phyloP scores from a whole-genome alignment of 257 asterid genomes.

The Datura wrightii region DNA sequence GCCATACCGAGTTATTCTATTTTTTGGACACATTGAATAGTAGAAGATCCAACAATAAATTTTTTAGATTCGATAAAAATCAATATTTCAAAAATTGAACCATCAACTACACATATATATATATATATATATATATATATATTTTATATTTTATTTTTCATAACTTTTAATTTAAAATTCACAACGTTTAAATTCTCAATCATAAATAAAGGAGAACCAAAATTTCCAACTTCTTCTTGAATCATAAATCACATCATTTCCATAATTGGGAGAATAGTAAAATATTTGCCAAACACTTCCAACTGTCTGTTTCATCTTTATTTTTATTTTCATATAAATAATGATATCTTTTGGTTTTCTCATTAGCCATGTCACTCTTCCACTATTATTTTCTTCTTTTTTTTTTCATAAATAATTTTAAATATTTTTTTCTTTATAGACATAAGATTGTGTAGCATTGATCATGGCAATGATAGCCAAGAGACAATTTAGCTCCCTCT shows the following conservation, averaged over 20 bases:
- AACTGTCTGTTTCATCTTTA: conserved; percentile 24
- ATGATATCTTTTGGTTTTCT: conserved; percentile 37
- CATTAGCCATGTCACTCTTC: conserved; percentile 41
- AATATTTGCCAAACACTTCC: conserved; percentile 45
- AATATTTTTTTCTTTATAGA: not conserved
- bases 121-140: too few relatives aligned
- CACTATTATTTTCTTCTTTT: conserved; percentile 41
- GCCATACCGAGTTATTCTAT: not conserved
- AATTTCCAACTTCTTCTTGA: conserved; percentile 26
- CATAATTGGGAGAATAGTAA: conserved; percentile 29
- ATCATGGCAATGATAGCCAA: conserved; percentile 33
- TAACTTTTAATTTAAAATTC: not conserved
- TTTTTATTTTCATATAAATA: conserved; percentile 27
- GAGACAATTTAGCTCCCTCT: not conserved
- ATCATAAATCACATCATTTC: not conserved
- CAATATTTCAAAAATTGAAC: not conserved
- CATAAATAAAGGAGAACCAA: not conserved
- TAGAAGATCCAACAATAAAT: not conserved
- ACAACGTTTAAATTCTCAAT: not conserved
- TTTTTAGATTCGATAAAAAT: rapidly evolving
- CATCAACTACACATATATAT: too few relatives aligned
- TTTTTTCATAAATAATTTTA: not conserved
- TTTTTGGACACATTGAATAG: not conserved
- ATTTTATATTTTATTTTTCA: not conserved
- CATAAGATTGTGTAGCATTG: conserved; percentile 29